Evolutionary conservation across 352 stramenopile species (phyloP).

Genomic region (Globisporangium carolinianum): DNA sequence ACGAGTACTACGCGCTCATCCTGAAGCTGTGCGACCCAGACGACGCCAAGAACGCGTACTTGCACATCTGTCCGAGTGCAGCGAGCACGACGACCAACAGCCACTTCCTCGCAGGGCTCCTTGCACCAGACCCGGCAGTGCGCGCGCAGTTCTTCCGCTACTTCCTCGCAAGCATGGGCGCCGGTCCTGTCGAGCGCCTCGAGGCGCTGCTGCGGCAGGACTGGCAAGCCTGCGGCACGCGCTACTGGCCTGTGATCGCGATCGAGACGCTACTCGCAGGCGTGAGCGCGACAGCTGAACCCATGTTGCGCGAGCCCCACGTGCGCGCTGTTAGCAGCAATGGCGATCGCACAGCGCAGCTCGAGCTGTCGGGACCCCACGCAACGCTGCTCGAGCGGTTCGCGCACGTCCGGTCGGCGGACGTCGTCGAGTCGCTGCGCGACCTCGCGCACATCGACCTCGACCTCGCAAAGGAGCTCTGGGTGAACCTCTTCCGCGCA

Average conservation of each 20-base stretch:
- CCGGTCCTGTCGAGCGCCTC: constrained; percentile 41
- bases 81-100: constrained; percentile 63
- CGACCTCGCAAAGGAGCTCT: constrained; percentile 80
- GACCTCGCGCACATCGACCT: constrained; percentile 76
- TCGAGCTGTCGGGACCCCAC: neutral
- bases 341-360: neutral
- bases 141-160: constrained; percentile 70
- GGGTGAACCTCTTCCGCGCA: constrained; percentile 67
- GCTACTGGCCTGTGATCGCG: constrained; percentile 79
- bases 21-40: constrained; percentile 65
- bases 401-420: constrained; percentile 21
- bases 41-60: constrained; percentile 61
- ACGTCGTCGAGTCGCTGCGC: constrained; percentile 50
- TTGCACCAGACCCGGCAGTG: constrained; percentile 58
- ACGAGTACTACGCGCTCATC: constrained; percentile 75
- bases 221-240: constrained; percentile 80
- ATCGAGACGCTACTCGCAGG: constrained; percentile 67
- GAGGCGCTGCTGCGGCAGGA: constrained; percentile 76
- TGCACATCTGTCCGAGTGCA: constrained; percentile 56
- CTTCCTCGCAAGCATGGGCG: constrained; percentile 41
- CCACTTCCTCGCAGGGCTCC: constrained; percentile 72
- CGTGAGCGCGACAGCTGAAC: constrained; percentile 17
- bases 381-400: constrained; percentile 23
- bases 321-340: neutral
- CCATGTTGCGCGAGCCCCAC: constrained; percentile 8